phyloP scores from a whole-genome alignment of 2,329 filamentous ascomycete species.

The Botrytis hyacinthi region DNA sequence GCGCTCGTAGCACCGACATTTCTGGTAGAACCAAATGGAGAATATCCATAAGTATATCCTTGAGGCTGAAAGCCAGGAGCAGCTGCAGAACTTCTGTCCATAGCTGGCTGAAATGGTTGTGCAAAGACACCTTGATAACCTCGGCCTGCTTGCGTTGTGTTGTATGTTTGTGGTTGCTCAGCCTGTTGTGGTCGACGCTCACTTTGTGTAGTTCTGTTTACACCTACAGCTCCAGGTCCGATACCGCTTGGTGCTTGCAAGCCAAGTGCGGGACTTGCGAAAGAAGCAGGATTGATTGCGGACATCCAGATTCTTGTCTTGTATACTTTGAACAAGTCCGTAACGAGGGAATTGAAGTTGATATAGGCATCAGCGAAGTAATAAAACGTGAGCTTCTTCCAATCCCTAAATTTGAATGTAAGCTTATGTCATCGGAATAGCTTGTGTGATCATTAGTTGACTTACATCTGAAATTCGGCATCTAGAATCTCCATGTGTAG shows the following conservation, averaged over 20 bases:
- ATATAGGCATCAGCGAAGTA: constrained; percentile 98
- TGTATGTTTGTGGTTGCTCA: constrained; percentile 36
- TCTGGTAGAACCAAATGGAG: constrained; percentile 45
- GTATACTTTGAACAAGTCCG: constrained; percentile 98
- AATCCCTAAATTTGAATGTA: constrained; percentile 64
- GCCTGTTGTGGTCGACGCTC: constrained; percentile 44
- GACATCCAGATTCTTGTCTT: constrained; percentile 99
- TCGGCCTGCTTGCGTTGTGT: constrained; percentile 28
- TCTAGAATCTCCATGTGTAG: constrained; percentile 98
- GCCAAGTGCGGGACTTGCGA: constrained; percentile 74
- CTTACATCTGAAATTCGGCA: constrained; percentile 97
- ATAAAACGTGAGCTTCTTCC: constrained; percentile 98
- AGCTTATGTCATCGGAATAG: constrained; percentile 2
- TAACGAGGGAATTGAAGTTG: constrained; percentile 97
- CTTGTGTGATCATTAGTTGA: constrained; percentile 28
- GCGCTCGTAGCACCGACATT: constrained; percentile 36
- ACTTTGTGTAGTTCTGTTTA: constrained; percentile 44
- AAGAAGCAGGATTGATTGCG: constrained; percentile 95
- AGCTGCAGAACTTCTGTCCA: constrained; percentile 43
- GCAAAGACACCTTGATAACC: constrained; percentile 44
- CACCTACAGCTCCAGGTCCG: constrained; percentile 63
- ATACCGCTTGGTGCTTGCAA: constrained; percentile 67
- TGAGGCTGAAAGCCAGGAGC: constrained; percentile 43
- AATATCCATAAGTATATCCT: constrained; percentile 45
- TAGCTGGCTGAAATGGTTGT: constrained; percentile 44